phyloP scores from a whole-genome alignment of 148 eudicot genomes.

The Selenicereus undatus region DNA sequence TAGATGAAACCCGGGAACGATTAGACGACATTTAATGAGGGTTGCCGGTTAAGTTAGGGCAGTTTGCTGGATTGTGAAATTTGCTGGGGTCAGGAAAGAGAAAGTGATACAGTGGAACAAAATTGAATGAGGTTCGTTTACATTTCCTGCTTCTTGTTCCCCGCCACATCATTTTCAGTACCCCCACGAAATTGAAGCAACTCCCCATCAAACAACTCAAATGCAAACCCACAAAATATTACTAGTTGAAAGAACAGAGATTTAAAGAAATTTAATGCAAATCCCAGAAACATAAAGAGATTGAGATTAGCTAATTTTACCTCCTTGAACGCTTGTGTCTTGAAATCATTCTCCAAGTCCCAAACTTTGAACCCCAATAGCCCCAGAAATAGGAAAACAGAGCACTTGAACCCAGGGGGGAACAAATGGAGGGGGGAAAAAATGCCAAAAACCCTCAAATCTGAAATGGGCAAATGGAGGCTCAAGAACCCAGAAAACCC shows the following conservation, averaged over 20 bases:
- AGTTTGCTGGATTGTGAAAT: constrained; percentile 8
- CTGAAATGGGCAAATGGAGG: constrained; percentile 19
- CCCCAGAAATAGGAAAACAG: not conserved
- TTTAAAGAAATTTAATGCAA: not conserved
- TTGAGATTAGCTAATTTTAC: constrained; percentile 27
- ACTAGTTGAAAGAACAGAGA: not conserved
- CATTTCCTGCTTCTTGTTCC: not conserved
- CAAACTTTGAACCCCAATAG: no score
- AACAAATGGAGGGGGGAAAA: constrained; percentile 5
- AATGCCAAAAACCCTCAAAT: not conserved
- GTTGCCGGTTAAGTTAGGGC: constrained; percentile 5
- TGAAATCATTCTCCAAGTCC: constrained; percentile 27
- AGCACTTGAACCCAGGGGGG: not conserved
- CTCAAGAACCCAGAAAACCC: constrained; percentile 19
- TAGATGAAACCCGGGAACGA: not conserved
- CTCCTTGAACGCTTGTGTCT: constrained; percentile 69
- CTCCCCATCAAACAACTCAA: constrained; percentile 14
- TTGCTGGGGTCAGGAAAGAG: constrained; percentile 16
- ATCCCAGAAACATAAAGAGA: not conserved
- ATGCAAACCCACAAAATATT: constrained; percentile 11
- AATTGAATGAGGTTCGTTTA: constrained; percentile 16
- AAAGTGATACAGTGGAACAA: not conserved
- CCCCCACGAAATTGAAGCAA: not conserved
- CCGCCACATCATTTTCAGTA: constrained; percentile 19
- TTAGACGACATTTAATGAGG: constrained; percentile 6